Conservation (phyloP, 495 filamentous ascomycete species). For the Astrothelium macrocarpum region DNA sequence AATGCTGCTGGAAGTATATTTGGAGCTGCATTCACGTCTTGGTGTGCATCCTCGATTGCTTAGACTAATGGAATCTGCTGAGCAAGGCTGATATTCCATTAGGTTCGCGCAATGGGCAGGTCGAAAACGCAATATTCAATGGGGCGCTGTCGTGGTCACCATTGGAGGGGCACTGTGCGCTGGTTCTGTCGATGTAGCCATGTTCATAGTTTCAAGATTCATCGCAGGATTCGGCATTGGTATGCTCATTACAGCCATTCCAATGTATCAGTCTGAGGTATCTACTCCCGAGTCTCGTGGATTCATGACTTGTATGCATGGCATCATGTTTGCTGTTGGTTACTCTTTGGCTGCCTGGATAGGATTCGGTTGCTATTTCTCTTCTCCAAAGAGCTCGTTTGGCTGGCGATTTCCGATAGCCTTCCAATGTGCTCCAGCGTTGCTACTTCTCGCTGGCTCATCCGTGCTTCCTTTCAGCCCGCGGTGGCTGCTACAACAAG, state of each 20-base stretch:
- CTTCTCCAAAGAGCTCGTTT: conserved; percentile 12
- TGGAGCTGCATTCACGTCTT: conserved; percentile 11
- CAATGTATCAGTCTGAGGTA: conserved; percentile 25
- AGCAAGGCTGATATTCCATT: background rate
- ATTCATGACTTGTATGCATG: conserved; percentile 23
- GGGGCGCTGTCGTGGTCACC: conserved; percentile 15
- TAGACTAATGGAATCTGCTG: too few relatives aligned
- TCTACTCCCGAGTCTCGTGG: conserved; percentile 19
- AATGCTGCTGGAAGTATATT: conserved; percentile 31
- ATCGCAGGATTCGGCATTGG: conserved; percentile 19
- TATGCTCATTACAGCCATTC: conserved; percentile 16
- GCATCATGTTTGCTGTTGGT: conserved; percentile 23
- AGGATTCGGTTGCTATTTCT: conserved; percentile 22
- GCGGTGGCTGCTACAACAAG: conserved; percentile 17
- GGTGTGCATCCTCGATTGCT: background rate
- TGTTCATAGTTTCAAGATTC: conserved; percentile 19
- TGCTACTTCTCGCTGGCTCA: conserved; percentile 17
- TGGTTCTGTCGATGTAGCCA: conserved; percentile 17
- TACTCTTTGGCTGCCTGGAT: conserved; percentile 19
- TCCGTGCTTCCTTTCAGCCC: conserved; percentile 18
- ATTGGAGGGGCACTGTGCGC: conserved; percentile 21
- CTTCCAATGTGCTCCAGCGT: conserved; percentile 18
- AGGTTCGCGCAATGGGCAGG: conserved; percentile 4
- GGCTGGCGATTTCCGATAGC: conserved; percentile 21
- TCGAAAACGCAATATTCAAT: conserved; percentile 20